Evolutionary conservation across 768 basidiomycete genomes (phyloP), one percentile per base, ranked within the genome.

Genomic region (Podaxis pistillaris): DNA sequence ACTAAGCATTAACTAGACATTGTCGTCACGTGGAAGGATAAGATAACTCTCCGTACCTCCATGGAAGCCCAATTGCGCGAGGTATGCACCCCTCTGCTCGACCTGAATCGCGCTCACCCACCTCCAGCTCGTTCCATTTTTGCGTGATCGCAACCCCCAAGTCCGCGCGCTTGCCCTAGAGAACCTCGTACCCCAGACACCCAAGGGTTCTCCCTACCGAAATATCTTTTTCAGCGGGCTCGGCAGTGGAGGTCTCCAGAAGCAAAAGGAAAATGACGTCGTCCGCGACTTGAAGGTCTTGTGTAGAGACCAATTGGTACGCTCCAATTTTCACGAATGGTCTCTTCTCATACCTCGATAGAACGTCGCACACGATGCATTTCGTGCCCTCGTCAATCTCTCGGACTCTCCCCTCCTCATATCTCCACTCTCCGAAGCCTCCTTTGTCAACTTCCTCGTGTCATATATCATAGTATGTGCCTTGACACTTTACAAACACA

Each of bases 291-390:
- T 98, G 65, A 96, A 94, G 71, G 71, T 91, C 0, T 76, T 98
- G 52, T 98, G 96, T 73, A 77, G 92, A 66, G 96, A 98, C 75
- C 91, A 93, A 71, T 81, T 93, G 57, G 95, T 90, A 66, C 54
- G 83, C 49, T 9, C 22, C 4, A 46, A 17, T 5, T 53, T 72
- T 69, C 58, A 66, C 63, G 41, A 24, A 50, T 9, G 8, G 13
- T 38, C 37, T 33, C 46, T 56, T 30, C 59, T 53, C 5, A 60
- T 19, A 1, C 26, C 3, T 0, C 46, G 3, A 30, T 68, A 97
- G 94, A 85, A 87, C 61, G 85, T 94, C 56, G 93, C 96, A 1
- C 96, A 98, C 68, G 95, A 97, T 78, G 96, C 96, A 2, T 91
- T 98, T 73, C 87, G 92, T 64, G 94, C 95, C 2, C 81, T 98